Evolutionary conservation across 1,139 yeast genomes (phyloP).

Genomic region (Diutina neorugosa): DNA sequence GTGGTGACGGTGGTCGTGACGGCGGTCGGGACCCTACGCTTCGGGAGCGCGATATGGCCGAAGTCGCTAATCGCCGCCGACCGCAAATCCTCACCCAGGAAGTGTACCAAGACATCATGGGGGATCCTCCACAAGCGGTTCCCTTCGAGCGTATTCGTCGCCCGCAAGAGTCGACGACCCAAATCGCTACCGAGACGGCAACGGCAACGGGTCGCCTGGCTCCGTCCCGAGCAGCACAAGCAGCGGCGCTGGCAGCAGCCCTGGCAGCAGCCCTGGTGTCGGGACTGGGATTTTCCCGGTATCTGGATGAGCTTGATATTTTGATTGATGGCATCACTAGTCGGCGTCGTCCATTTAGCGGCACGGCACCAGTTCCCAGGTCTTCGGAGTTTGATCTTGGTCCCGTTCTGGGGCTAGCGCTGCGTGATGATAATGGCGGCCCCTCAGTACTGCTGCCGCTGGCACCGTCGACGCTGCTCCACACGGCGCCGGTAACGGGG

Average conservation of each 20-base stretch:
- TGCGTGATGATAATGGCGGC: neutral
- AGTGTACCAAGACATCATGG: conserved; percentile 25
- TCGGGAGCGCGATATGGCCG: conserved; percentile 11
- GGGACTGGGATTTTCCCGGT: neutral
- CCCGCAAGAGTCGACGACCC: neutral
- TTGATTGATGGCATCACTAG: neutral
- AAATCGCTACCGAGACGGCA: neutral
- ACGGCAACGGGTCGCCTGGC: neutral
- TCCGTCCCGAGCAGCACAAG: neutral
- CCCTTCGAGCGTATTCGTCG: conserved; percentile 2
- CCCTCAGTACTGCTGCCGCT: neutral
- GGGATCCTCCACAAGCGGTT: conserved; percentile 9
- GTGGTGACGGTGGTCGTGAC: neutral
- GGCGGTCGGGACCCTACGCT: neutral
- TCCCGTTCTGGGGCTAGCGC: neutral
- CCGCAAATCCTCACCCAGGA: conserved; percentile 30
- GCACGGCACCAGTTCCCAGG: neutral
- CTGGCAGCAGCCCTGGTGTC: conserved; percentile 1
- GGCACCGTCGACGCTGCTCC: neutral
- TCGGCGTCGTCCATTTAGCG: neutral
- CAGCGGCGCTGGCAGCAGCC: conserved; percentile 3
- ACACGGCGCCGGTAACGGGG: neutral
- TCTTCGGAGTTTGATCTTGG: neutral
- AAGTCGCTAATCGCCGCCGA: conserved; percentile 20
- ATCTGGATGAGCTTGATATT: neutral